Evolutionary conservation across 495 filamentous ascomycete genomes (phyloP), one percentile per base, ranked within the genome.

Genomic region (Hypoxylon rickii): DNA sequence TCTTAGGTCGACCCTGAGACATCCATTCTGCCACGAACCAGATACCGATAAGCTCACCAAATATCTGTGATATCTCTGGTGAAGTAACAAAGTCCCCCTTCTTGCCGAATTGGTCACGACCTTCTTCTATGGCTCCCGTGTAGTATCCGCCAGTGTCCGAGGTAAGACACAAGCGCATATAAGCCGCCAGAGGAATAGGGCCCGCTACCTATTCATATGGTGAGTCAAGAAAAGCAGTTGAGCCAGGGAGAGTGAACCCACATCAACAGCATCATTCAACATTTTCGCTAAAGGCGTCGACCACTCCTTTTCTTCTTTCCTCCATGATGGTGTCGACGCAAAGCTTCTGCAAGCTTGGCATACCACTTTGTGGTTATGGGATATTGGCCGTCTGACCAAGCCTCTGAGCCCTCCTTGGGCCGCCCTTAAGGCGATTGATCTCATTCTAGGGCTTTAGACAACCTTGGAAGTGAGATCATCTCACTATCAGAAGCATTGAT

Each of bases 1-100:
- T 78, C 45, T 69, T 83, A 41, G 75, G 83, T 44, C 80, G 76
- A 6, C 91, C 92, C 68, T 97, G 94, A 19, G 87, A 83, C 73
- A 97, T 88, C 93, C 94, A 97, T 77, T 98, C 94, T 22, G 95
- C 80, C 20, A 97, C 84, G 38, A 95, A 84, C 94, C 94, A 98
- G 63, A 98, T 82, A 1, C 91, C 94, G 39, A 96, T 74, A 13
- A 98, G 79, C 70, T 98, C 94, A 17, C 94, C 94, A 74, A 97
- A 97, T 12, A 97, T 82, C 68, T 98, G 94, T 2, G 91, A 96
- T 62, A 98, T 97, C 72, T 98, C 94, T 0, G 94, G 94, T 4
- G 91, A 96, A 0, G 94, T 98, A 37, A 97, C 88, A 53, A 98
- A 98, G 70, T 98, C 94, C 19, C 94, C 94, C 64, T 88, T 87